These are phyloP conservation scores for Globisporangium spinosum DNA, from an alignment of 352 stramenopile species.

Conservation along the genomic window DNA sequence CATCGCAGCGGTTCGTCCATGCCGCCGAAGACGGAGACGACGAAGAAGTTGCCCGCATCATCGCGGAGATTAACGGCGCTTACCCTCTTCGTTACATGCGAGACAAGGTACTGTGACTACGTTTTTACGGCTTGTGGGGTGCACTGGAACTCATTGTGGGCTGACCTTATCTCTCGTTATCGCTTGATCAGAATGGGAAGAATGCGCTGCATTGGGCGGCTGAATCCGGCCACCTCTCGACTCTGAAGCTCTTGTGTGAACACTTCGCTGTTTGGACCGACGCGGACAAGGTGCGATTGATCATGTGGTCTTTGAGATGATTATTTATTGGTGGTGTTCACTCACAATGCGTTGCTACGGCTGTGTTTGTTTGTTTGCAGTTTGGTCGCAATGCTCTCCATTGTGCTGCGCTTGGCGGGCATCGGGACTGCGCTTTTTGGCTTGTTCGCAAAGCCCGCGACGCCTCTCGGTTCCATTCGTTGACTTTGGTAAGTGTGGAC, in stretches of 20 bases:
- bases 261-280: slow-evolving; percentile 78
- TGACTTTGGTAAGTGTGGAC: slow-evolving; percentile 49
- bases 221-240: slow-evolving; percentile 70
- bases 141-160: not conserved
- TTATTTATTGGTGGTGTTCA: not conserved
- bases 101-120: slow-evolving; percentile 58
- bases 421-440: slow-evolving; percentile 83
- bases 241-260: slow-evolving; percentile 77
- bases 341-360: not conserved
- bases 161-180: not conserved
- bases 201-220: slow-evolving; percentile 87
- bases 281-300: slow-evolving; percentile 55
- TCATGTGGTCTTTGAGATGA: not conserved
- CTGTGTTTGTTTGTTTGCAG: slow-evolving; percentile 21
- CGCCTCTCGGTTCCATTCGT: slow-evolving; percentile 62
- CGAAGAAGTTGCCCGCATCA: slow-evolving; percentile 74
- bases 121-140: not conserved
- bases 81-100: slow-evolving; percentile 80
- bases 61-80: slow-evolving; percentile 71
- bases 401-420: slow-evolving; percentile 69
- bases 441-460: slow-evolving; percentile 70
- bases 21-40: slow-evolving; percentile 79
- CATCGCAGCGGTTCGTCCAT: slow-evolving; percentile 84
- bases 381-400: slow-evolving; percentile 85
- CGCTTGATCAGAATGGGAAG: slow-evolving; percentile 66